Base-by-base conservation (phyloP, 352 stramenopile genomes). In the Globisporangium ultimum region DNA sequence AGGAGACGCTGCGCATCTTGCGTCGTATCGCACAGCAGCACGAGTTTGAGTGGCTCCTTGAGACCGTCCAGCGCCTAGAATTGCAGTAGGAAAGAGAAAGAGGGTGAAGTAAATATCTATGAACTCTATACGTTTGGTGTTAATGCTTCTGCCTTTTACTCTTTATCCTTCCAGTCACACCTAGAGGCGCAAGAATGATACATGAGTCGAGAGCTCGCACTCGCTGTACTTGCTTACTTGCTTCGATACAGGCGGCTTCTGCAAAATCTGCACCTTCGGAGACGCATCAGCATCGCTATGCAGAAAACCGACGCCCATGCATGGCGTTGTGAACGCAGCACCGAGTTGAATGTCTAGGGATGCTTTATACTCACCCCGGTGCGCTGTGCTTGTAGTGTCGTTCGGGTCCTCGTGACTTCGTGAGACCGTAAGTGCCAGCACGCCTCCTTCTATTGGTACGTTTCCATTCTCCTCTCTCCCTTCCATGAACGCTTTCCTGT, bases 1-100 rank as follows among this genome's bases (percentile, higher is more conserved):
- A 82, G 11, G 72, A 88, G 58, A 88, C 75, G 22, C 70, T 93
- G 53, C 74, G 78, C 12, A 57, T 91, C 40, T 54, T 91, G 12
- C 68, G 78, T n/a, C 76, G 78, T 18, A 78, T 93, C 20, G 79
- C 81, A 0, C 61, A 84, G 38, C 78, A 91, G 50, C 84, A 93
- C 53, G 66, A 69, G 15, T 89, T 93, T 48, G 66, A 68, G 36
- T 91, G 76, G 77, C 66, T 93, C 1, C 42, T 85, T 11, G 84
- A 93, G 53, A 87, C 76, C 2, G 75, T 90, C 18, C 65, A 91
- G 67, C 74, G 81, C 1, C 70, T 93, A 3, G 68, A 84, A 42
- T 63, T 68, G 28, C 36, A 50, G n/a, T 57, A 63, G 14, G 28
- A 47, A 15, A 53, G 47, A 28, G 24, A n/a, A 52, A 15, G 47